Base-by-base conservation (phyloP, 2,329 filamentous ascomycete genomes). In the Orbilia quercus region DNA sequence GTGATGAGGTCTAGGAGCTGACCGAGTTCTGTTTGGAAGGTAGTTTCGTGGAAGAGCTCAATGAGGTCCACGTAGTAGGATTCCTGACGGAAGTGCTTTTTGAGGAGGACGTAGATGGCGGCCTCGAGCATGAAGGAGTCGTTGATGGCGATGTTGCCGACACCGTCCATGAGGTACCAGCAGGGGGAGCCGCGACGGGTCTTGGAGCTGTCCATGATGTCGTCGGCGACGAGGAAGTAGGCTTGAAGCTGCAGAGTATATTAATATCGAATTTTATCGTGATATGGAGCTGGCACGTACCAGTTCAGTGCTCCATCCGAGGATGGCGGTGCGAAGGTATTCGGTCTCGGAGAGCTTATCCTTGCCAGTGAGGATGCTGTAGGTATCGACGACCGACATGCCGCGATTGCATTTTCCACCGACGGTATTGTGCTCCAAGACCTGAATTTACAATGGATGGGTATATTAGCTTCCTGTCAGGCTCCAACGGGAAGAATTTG, bases 361-460 rank as follows among this genome's bases (percentile, higher is more conserved):
- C 79, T 87, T 84, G 77, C 82, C 85, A 79, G 93, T 87, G 75
- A 98, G 88, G 78, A 95, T 84, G 76, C 91, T 90, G 76, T 89
- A 89, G 50, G 92, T 95, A 83, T 99, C 95, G 77, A 95, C 90
- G 73, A 98, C 94, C 51, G 93, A 98, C 88, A 99, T 96, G 83
- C 95, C 95, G 80, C 95, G 92, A 84, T 99, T 99, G 85, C 93
- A 96, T 85, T 99, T 99, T 80, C 95, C 95, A 78, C 95, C 95
- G 60, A 95, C 84, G 5, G 91, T 88, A 83, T 99, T 99, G 83
- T 88, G 86, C 80, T 93, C 87, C 79, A 98, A 86, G 75, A 86
- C 90, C 92, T 97, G 78, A 31, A 14, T 20, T 34, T 57, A n/a
- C n/a, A n/a, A n/a, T n/a, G n/a, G n/a, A n/a, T n/a, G n/a, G n/a